Conservation (phyloP, 805 yeast species). For the Yamadazyma phyllophila region DNA sequence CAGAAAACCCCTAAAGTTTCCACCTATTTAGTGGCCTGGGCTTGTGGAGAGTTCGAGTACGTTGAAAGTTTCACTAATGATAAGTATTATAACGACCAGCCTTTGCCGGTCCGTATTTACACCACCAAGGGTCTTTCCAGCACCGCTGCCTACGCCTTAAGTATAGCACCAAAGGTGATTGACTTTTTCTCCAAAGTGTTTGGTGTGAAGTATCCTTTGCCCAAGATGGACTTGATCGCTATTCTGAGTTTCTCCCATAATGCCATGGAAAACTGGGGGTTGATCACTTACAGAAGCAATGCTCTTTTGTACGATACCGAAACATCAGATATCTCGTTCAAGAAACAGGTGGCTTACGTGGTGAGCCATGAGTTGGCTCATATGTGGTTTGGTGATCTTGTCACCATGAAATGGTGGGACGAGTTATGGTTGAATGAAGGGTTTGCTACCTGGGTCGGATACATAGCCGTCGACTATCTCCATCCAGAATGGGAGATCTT, state of each 20-base stretch:
- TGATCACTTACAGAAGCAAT: conserved; percentile 64
- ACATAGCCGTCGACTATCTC: conserved; percentile 62
- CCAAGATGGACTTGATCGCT: conserved; percentile 77
- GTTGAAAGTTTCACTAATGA: conserved; percentile 45
- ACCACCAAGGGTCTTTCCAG: conserved; percentile 49
- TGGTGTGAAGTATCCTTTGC: conserved; percentile 64
- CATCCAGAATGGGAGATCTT: conserved; percentile 83
- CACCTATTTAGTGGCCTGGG: conserved; percentile 58
- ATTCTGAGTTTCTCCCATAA: conserved; percentile 79
- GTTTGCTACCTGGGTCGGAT: conserved; percentile 85
- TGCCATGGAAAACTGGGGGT: conserved; percentile 92
- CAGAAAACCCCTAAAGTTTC: conserved; percentile 54
- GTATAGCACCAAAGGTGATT: conserved; percentile 48
- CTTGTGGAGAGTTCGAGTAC: conserved; percentile 55
- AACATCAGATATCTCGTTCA: conserved; percentile 48
- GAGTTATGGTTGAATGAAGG: conserved; percentile 90
- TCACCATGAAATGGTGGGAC: conserved; percentile 94
- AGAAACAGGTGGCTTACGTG: conserved; percentile 76
- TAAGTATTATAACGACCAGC: conserved; percentile 34
- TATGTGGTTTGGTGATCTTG: conserved; percentile 89
- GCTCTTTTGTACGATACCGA: conserved; percentile 45
- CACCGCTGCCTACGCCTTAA: conserved; percentile 48
- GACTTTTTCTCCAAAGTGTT: conserved; percentile 49
- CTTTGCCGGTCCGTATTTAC: conserved; percentile 50
- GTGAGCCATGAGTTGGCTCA: conserved; percentile 86